Percentiles rank a stretch among this genome's conserved stretches.
Evolutionary conservation across 371 early-diverging fungal genomes (phyloP).

Genomic region (Homolaphlyctis polyrhiza): DNA sequence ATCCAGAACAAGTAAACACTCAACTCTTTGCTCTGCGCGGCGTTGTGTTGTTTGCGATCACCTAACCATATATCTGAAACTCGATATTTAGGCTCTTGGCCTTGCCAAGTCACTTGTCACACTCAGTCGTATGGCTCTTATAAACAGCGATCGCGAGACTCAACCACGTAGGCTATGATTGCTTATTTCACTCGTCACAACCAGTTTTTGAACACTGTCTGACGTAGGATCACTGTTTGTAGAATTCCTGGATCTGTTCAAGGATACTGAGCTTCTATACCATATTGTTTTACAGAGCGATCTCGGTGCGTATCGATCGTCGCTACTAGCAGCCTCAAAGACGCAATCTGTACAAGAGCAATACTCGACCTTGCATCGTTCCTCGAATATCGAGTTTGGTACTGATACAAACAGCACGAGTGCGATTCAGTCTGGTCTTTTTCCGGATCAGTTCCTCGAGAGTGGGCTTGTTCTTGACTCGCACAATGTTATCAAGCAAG

Average conservation of each 20-base stretch:
- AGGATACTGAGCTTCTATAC: background rate
- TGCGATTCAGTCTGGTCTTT: too few relatives aligned
- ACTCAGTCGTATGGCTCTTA: background rate
- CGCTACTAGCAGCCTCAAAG: background rate
- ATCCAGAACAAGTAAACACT: too few relatives aligned
- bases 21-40: too few relatives aligned
- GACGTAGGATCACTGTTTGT: too few relatives aligned
- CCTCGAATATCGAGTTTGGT: conserved; percentile 20
- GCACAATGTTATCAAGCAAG: conserved; percentile 31
- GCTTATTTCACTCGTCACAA: too few relatives aligned
- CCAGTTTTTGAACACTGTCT: too few relatives aligned
- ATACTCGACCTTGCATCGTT: too few relatives aligned
- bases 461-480: conserved; percentile 49
- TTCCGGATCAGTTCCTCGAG: conserved; percentile 37
- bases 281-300: conserved; percentile 1
- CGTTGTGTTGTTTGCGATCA: too few relatives aligned
- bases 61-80: too few relatives aligned
- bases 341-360: too few relatives aligned
- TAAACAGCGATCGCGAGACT: background rate
- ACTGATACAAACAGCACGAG: too few relatives aligned
- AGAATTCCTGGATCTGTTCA: background rate
- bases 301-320: conserved; percentile 4
- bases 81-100: conserved; percentile 17
- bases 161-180: background rate
- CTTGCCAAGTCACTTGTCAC: conserved; percentile 4